phyloP scores from a whole-genome alignment of 2,329 filamentous ascomycete species.

The Sporothrix globosa region DNA sequence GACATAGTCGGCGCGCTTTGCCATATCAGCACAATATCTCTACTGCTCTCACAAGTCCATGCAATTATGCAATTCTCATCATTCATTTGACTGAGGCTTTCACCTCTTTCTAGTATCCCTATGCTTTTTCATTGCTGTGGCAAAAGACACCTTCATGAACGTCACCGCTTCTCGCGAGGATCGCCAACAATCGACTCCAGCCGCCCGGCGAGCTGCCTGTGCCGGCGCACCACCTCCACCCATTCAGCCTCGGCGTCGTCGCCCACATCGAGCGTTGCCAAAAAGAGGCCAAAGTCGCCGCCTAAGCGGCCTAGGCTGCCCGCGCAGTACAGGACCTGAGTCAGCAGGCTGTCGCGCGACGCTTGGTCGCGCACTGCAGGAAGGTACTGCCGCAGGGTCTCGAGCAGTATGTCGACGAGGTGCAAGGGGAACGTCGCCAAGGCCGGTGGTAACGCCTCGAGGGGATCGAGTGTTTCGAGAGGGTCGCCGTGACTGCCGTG shows the following conservation, averaged over 20 bases:
- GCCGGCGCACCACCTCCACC: constrained; percentile 87
- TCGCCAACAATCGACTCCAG: constrained; percentile 69
- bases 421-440: constrained; percentile 83
- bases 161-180: constrained; percentile 45
- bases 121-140: neutral
- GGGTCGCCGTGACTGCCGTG: neutral
- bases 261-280: constrained; percentile 63
- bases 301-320: constrained; percentile 87
- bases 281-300: constrained; percentile 87
- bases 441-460: constrained; percentile 71
- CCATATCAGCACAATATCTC: too few relatives aligned
- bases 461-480: constrained; percentile 43
- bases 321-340: constrained; percentile 90
- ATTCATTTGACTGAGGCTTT: neutral
- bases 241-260: constrained; percentile 66
- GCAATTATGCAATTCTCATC: neutral
- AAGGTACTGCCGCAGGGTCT: constrained; percentile 75
- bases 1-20: too few relatives aligned
- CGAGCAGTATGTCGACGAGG: constrained; percentile 77
- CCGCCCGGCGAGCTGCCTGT: constrained; percentile 79
- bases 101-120: neutral
- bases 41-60: too few relatives aligned
- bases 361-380: constrained; percentile 79
- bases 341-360: constrained; percentile 82
- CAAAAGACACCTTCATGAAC: neutral